Base-by-base conservation (phyloP, 2,329 filamentous ascomycete genomes). In the Penicillium sp. region DNA sequence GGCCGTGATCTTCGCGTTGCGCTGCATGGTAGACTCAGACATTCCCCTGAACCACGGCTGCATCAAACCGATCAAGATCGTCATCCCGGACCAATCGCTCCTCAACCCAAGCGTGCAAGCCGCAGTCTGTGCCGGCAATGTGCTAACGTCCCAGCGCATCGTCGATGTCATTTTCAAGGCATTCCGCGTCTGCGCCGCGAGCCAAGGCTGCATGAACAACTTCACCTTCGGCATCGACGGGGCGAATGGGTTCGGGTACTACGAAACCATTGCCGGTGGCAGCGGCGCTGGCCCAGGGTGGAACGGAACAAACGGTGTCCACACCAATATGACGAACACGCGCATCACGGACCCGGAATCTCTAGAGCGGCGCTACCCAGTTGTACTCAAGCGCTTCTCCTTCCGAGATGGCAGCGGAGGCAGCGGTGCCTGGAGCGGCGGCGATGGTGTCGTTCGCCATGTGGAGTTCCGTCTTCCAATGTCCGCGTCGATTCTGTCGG, bases 11-110 rank as follows among this genome's bases (percentile, higher is more conserved):
- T 94, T 94, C 73, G 88, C 84, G 54, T 74, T 94, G 9, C 81
- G 87, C 31, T 87, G 83, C 56, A 75, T 94, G 42, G 88, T 94
- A 54, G 81, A 78, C 25, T 80, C 87, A 50, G 86, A 91, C 52
- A 90, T 94, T 11, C 88, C 87, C 0, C 76, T 94, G 4, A 94
- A 94, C 68, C 87, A 94, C 66, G 87, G 87, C 49, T 94, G 87
- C 50, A 72, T 93, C 2, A 79, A 79, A 34, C 87, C 87, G 0
- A 86, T 93, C 54, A 76, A 80, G 38, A 84, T 93, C 57, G 72
- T 74, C 31, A 88, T 91, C 35, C 63, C 63, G 4, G 85, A 0
- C 77, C 80, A 5, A 79, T 80, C 49, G 84, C 93, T 59, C 77
- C 94, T 20, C 83, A 79, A 0, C 87, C 87, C 0, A 85, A 81